phyloP scores from a whole-genome alignment of 768 basidiomycete species.

The Pulveroboletus ravenelii region DNA sequence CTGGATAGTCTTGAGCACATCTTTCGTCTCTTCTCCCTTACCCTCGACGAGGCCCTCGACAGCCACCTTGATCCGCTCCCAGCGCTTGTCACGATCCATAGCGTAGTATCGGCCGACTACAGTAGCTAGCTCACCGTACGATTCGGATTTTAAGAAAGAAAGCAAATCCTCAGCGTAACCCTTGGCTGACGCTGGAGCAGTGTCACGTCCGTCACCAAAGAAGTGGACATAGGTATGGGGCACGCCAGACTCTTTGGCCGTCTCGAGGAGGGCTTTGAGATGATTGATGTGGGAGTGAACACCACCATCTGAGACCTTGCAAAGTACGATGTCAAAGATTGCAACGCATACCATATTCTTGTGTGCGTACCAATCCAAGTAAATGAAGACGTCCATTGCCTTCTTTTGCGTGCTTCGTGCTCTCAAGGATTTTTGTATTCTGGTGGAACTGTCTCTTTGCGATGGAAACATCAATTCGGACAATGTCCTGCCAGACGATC shows the following conservation, averaged over 20 bases:
- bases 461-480: constrained; percentile 88
- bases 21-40: constrained; percentile 50
- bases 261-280: constrained; percentile 85
- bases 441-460: constrained; percentile 86
- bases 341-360: neutral
- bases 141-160: constrained; percentile 72
- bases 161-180: constrained; percentile 74
- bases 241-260: constrained; percentile 80
- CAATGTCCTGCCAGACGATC: constrained; percentile 97
- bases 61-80: constrained; percentile 90
- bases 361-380: constrained; percentile 67
- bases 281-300: constrained; percentile 96
- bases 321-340: constrained; percentile 1
- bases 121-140: constrained; percentile 78
- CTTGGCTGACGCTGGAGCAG: constrained; percentile 78
- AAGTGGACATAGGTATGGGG: constrained; percentile 90
- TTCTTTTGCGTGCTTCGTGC: constrained; percentile 74
- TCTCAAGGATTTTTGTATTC: constrained; percentile 64
- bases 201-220: constrained; percentile 93
- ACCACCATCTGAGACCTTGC: constrained; percentile 86
- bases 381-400: constrained; percentile 82
- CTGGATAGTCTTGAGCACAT: constrained; percentile 61
- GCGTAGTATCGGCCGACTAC: constrained; percentile 91
- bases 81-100: constrained; percentile 96
- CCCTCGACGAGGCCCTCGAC: constrained; percentile 81